Percentiles rank a stretch among this genome's conserved stretches.
Conservation (phyloP, 2,329 filamentous ascomycete genomes). For the Fusarium sp. region DNA sequence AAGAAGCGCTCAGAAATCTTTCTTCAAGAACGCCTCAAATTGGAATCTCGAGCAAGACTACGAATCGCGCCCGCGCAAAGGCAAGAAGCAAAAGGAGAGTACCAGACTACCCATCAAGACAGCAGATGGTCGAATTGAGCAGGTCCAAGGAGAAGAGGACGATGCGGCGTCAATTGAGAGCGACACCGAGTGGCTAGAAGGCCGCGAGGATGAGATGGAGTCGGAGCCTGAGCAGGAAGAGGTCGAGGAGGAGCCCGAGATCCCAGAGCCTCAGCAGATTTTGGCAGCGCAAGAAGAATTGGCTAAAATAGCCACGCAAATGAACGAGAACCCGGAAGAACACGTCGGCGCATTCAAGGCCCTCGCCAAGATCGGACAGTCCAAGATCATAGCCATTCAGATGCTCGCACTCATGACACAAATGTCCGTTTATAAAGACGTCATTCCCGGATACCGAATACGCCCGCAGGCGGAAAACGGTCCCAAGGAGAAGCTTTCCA, state of each 20-base stretch:
- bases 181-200: slow-evolving; percentile 76
- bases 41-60: slow-evolving; percentile 97
- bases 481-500: slow-evolving; percentile 85
- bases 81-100: slow-evolving; percentile 81
- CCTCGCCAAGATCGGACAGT: slow-evolving; percentile 80
- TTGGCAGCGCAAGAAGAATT: slow-evolving; percentile 92
- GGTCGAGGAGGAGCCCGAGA: slow-evolving; percentile 69
- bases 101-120: slow-evolving; percentile 90
- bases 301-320: slow-evolving; percentile 81
- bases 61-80: slow-evolving; percentile 84
- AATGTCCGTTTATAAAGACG: slow-evolving; percentile 91
- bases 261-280: slow-evolving; percentile 85
- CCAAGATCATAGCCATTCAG: slow-evolving; percentile 80
- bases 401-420: slow-evolving; percentile 91
- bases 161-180: slow-evolving; percentile 72
- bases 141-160: slow-evolving; percentile 69
- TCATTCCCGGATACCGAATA: slow-evolving; percentile 97
- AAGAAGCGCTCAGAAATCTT: slow-evolving; percentile 70
- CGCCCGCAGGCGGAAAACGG: slow-evolving; percentile 83
- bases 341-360: slow-evolving; percentile 85
- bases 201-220: slow-evolving; percentile 68
- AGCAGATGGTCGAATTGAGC: slow-evolving; percentile 79
- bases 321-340: slow-evolving; percentile 96
- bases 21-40: slow-evolving; percentile 81
- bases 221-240: slow-evolving; percentile 65